Base-by-base conservation (phyloP, 2,329 filamentous ascomycete species). In the Harringtonia lauricola region DNA sequence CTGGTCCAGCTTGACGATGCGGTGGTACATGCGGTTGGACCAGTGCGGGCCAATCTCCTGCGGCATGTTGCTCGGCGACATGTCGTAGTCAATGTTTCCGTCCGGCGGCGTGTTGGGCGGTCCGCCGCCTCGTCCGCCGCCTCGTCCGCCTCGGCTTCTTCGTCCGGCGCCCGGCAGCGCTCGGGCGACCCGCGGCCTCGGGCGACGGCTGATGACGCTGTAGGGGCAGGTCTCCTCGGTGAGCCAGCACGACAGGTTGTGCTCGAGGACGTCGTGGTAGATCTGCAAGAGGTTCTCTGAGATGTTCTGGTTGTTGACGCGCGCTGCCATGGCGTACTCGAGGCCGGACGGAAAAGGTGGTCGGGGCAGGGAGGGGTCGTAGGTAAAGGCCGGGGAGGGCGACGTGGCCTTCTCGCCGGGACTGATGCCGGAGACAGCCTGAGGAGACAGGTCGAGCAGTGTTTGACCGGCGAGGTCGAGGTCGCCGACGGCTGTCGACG, bases 241-340 rank as follows among this genome's bases (percentile, higher is more conserved):
- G 17, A 74, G 50, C 71, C 71, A 75, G 51, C 71, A 74, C 2
- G 69, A 67, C 8, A 74, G 55, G 13, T 66, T 69, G 50, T 72
- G 67, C 49, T 74, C 71, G 49, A 74, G 60, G 26, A 69, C 71
- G 48, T 74, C 70, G 49, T 74, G 71, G 51, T 74, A 75, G 29
- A 74, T 66, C 36, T 62, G 62, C 41, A 73, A 55, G 17, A 73
- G 56, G 14, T 57, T 63, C 34, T 66, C 59, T 1, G 64, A 64
- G 44, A 72, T 63, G 22, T 66, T 59, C 34, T 50, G 45, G 24
- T 52, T 57, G 38, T 65, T 63, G 2, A 54, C 54, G 1, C 47
- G 49, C 1, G 49, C 36, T 8, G 57, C 54, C 47, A 65, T 54
- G 6, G 44, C 21, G 36, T 37, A 14, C 22, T 37, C 36, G 10